These are phyloP conservation scores for Colletotrichum sp. DNA, from an alignment of 2,329 filamentous ascomycete species.

Conservation along the genomic window DNA sequence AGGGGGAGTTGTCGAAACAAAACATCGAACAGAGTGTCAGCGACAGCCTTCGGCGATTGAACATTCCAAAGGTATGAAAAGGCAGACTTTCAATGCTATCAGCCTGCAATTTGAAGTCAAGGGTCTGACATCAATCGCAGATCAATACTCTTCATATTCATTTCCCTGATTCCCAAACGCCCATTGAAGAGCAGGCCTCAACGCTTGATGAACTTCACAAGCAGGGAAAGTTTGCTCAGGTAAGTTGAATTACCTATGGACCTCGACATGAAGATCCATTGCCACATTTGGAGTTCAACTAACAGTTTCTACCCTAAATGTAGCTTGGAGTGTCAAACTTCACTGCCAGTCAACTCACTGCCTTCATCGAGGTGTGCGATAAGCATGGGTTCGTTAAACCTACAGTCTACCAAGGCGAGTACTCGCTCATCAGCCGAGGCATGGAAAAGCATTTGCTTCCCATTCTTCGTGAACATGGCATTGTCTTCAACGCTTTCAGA, in stretches of 20 bases:
- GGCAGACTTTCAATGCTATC: neutral
- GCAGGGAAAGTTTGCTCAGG: neutral
- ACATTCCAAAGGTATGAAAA: neutral
- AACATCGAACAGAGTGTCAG: neutral
- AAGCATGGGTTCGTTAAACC: neutral
- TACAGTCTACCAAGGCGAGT: neutral
- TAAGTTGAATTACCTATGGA: neutral
- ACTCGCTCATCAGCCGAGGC: neutral
- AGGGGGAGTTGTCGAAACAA: neutral
- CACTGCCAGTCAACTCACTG: neutral
- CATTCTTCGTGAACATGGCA: neutral
- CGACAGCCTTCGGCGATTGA: neutral
- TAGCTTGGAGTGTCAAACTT: neutral
- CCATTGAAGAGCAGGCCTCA: neutral
- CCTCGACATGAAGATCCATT: neutral
- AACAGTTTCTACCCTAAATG: neutral
- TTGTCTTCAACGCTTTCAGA: neutral
- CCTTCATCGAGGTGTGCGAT: neutral
- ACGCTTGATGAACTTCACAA: neutral
- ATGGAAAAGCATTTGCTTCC: neutral
- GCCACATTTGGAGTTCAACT: neutral
- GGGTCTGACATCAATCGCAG: neutral
- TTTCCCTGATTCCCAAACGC: neutral
- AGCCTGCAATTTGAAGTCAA: neutral
- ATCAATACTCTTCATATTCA: neutral